phyloP scores from a whole-genome alignment of 495 filamentous ascomycete species.

The Viridothelium virens region DNA sequence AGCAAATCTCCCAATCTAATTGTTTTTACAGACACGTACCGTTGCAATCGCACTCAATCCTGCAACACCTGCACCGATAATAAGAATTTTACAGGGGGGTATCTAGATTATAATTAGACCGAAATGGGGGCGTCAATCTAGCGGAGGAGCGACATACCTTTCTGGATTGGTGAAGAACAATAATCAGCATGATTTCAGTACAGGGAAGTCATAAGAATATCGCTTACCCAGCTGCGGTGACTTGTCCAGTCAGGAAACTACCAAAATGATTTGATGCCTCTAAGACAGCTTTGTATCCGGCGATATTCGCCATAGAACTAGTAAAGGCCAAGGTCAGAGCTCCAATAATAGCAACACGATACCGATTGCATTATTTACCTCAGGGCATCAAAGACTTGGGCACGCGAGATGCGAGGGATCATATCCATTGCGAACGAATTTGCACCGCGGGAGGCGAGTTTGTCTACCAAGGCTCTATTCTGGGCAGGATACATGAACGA shows the following conservation, averaged over 20 bases:
- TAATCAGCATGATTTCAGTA: conserved; percentile 22
- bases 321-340: conserved; percentile 11
- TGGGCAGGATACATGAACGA: conserved; percentile 69
- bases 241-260: conserved; percentile 72
- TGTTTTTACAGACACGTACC: conserved; percentile 10
- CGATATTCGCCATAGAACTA: conserved; percentile 79
- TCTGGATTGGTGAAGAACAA: conserved; percentile 12
- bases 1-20: background rate
- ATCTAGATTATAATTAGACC: conserved; percentile 42
- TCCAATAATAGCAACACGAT: background rate
- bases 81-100: conserved; percentile 71
- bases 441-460: conserved; percentile 53
- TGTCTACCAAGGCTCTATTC: conserved; percentile 61
- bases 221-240: conserved; percentile 62
- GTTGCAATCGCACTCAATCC: conserved; percentile 75
- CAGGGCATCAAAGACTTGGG: conserved; percentile 71
- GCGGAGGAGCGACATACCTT: conserved; percentile 19
- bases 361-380: conserved; percentile 28
- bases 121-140: background rate
- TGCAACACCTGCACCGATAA: conserved; percentile 76
- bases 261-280: conserved; percentile 78
- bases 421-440: conserved; percentile 78
- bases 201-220: conserved; percentile 13
- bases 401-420: conserved; percentile 75
- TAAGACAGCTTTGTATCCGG: conserved; percentile 76